Base-by-base conservation (phyloP, 2,329 filamentous ascomycete species). In the Didymella keratinophila region DNA sequence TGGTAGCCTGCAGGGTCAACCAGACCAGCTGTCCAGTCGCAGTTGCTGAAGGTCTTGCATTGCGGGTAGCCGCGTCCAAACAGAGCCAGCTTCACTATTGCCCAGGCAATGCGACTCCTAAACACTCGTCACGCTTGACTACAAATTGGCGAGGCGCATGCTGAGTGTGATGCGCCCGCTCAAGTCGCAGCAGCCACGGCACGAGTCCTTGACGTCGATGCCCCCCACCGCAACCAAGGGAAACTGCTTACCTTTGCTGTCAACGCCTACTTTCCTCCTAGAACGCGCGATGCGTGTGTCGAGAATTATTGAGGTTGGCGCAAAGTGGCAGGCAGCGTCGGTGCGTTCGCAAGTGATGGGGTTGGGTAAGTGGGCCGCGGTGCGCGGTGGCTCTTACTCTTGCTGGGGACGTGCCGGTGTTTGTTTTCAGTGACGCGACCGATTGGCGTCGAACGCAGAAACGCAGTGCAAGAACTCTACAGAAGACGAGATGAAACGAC, bases 381-480 rank as follows among this genome's bases (percentile, higher is more conserved):
- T 52, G 21, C 54, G 54, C 54, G 34, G 45, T 50, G 50, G 56
- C 44, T 50, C 39, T 36, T 49, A 39, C 49, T 28, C 56, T 32
- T 58, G 4, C 30, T 37, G 44, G 44, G 44, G 48, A 43, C 44
- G 56, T 58, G 32, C 45, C 46, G 32, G 42, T 60, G 57, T 60
- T 60, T 60, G 57, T 60, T 60, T 60, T 55, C 52, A 48, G 57
- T 52, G 57, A 60, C 57, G 57, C 57, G 57, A 51, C 57, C 47
- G 57, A 50, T 47, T 53, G 56, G 56, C 56, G 50, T 54, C 41
- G 30, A 53, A 48, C 20, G 45, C 54, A 54, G 44, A 48, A 45
- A 32, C 30, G 49, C 50, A 41, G 39, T 32, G 41, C 44, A 18
- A 46, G 25, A 45, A 14, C 32, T 44, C n/a, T 18, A 23, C 34